These are phyloP conservation scores for Stevia rebaudiana DNA, from an alignment of 140 eudicot species.

Conservation along the genomic window DNA sequence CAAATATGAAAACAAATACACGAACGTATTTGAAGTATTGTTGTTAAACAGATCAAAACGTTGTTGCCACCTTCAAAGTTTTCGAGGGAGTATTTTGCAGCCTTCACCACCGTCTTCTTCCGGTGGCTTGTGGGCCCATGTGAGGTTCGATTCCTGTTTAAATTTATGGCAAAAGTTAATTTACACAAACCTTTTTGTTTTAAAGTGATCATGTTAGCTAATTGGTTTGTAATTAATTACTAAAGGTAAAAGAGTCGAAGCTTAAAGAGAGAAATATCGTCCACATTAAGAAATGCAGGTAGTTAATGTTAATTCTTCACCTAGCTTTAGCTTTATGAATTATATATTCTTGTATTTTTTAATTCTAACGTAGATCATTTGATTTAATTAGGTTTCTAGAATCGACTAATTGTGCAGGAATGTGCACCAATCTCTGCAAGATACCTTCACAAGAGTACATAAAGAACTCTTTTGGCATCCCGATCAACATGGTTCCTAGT, in stretches of 20 bases:
- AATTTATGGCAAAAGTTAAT: too few species aligned
- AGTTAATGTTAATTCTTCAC: too few species aligned
- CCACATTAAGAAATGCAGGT: constrained; percentile 88
- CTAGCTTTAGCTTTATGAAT: too few species aligned
- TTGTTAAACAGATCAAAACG: constrained; percentile 42
- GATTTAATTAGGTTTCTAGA: constrained; percentile 53
- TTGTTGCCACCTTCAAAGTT: constrained; percentile 57
- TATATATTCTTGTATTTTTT: too few species aligned
- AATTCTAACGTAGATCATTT: too few species aligned
- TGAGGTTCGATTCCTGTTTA: constrained; percentile 40
- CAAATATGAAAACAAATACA: too few species aligned
- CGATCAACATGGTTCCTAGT: constrained; percentile 89
- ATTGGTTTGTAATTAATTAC: too few species aligned
- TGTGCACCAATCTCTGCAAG: constrained; percentile 92
- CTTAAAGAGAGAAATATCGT: constrained; percentile 72
- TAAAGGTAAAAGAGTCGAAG: constrained; percentile 74
- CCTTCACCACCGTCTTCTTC: constrained; percentile 68
- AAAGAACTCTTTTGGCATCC: constrained; percentile 62
- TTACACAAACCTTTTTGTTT: too few species aligned
- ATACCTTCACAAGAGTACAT: constrained; percentile 76
- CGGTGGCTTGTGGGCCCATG: constrained; percentile 85
- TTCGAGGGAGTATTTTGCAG: constrained; percentile 64
- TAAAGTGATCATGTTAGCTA: too few species aligned
- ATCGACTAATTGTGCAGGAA: constrained; percentile 70
- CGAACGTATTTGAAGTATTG: too few species aligned